Conservation (phyloP, 371 early-diverging fungal genomes). For the Rhizopus arrhizus region DNA sequence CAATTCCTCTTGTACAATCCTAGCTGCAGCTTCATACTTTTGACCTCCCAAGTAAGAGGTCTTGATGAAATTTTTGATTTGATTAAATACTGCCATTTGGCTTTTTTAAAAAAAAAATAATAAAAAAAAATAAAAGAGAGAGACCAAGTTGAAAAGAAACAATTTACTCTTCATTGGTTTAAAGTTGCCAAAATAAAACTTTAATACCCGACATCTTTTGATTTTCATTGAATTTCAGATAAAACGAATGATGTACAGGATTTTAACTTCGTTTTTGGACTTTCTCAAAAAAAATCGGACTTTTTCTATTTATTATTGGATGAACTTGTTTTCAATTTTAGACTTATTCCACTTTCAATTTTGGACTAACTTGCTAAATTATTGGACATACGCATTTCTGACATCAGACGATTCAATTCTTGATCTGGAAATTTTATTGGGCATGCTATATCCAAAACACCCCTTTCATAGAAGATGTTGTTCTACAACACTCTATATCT, state of each 20-base stretch:
- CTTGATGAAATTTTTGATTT: slow-evolving; percentile 51
- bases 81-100: slow-evolving; percentile 46
- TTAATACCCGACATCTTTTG: not conserved
- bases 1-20: slow-evolving; percentile 40
- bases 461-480: too few relatives aligned
- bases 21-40: slow-evolving; percentile 30
- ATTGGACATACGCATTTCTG: too few relatives aligned
- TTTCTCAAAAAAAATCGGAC: too few relatives aligned
- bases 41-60: slow-evolving; percentile 10
- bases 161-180: not conserved
- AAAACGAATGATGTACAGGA: not conserved
- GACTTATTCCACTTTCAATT: too few relatives aligned
- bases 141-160: not conserved
- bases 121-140: slow-evolving; percentile 3
- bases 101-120: not conserved
- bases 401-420: too few relatives aligned
- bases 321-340: too few relatives aligned
- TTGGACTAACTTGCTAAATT: too few relatives aligned
- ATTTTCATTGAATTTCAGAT: not conserved
- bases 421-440: too few relatives aligned
- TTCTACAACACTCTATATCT: too few relatives aligned
- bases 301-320: too few relatives aligned
- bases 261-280: too few relatives aligned
- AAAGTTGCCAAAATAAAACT: not conserved
- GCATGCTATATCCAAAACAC: too few relatives aligned